phyloP scores from a whole-genome alignment of 306 rosid genomes.

The Rosa persica region DNA sequence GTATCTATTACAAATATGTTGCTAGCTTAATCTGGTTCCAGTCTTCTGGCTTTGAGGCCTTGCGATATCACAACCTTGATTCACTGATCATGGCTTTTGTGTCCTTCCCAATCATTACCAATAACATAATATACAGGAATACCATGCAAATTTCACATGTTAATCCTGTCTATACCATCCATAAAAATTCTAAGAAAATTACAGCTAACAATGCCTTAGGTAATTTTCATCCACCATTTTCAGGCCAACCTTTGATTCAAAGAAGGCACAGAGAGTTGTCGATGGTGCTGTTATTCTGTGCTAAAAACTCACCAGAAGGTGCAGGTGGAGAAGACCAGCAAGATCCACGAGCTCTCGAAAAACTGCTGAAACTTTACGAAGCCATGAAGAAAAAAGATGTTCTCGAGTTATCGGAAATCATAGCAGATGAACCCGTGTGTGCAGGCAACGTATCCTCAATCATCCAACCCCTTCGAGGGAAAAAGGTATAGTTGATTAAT shows the following conservation, averaged over 20 bases:
- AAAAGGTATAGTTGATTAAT: constrained; percentile 32
- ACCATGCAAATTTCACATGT: not conserved
- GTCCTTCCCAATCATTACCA: not conserved
- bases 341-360: constrained; percentile 42
- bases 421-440: constrained; percentile 45
- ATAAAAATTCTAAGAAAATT: constrained; percentile 17
- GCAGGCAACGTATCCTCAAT: constrained; percentile 44
- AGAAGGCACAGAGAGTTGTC: constrained; percentile 22
- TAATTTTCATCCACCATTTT: constrained; percentile 22
- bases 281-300: constrained; percentile 26
- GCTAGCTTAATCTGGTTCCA: not conserved
- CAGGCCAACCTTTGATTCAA: constrained; percentile 14
- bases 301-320: constrained; percentile 38
- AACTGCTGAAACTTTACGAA: constrained; percentile 39
- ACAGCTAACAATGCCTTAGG: constrained; percentile 17
- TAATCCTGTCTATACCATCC: not conserved
- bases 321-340: constrained; percentile 12
- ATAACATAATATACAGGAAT: not conserved
- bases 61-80: not conserved
- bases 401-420: constrained; percentile 39
- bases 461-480: constrained; percentile 48
- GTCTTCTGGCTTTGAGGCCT: not conserved
- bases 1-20: not conserved
- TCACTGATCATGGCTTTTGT: constrained; percentile 1
- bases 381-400: constrained; percentile 48